Conservation (phyloP, 306 rosid genomes). For the Prunus salicina region DNA sequence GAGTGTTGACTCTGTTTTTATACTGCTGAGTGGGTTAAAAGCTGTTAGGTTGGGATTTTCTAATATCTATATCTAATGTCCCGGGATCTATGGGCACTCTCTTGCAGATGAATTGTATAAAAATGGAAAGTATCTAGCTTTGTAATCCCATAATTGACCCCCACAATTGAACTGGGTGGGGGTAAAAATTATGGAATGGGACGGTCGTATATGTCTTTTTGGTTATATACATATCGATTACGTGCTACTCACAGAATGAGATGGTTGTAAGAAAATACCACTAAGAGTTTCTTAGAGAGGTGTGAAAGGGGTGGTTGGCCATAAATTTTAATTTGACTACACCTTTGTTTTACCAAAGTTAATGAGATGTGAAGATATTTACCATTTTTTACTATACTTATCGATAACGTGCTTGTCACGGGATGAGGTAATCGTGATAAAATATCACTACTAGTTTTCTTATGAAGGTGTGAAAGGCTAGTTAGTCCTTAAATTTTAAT, state of each 20-base stretch:
- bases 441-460: background rate
- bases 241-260: accelerated
- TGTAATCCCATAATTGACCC: background rate
- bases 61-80: background rate
- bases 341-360: background rate
- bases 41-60: background rate
- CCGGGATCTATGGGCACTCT: background rate
- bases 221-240: background rate
- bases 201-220: background rate
- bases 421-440: background rate
- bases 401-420: no score
- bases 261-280: background rate
- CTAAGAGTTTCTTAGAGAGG: background rate
- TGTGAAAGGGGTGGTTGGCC: background rate
- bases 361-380: no score
- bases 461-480: background rate
- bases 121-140: background rate
- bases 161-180: background rate
- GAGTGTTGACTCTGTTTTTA: slow-evolving; percentile 4
- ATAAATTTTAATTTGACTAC: background rate
- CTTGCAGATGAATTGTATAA: background rate
- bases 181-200: background rate
- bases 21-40: background rate
- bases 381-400: no score
- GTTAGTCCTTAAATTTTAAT: background rate